Percentiles rank a stretch among this genome's conserved stretches.
phyloP scores from a whole-genome alignment of 768 basidiomycete species.

The Termitomyces sp. region DNA sequence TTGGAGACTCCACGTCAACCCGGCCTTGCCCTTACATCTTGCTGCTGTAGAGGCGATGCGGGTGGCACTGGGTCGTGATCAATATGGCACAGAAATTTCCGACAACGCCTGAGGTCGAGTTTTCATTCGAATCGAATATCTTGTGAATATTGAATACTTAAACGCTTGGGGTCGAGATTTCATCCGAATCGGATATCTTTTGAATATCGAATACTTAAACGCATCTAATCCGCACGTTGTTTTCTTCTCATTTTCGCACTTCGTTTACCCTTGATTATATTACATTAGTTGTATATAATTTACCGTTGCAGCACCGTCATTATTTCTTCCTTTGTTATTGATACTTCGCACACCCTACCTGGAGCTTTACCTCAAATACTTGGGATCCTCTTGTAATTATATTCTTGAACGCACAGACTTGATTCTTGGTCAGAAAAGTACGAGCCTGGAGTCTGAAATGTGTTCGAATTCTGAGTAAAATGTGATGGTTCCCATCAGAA shows the following conservation, averaged over 20 bases:
- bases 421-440: too few relatives aligned
- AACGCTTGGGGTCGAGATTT: not conserved
- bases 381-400: slow-evolving; percentile 1
- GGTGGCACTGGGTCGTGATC: slow-evolving; percentile 31
- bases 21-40: slow-evolving; percentile 66
- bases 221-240: not conserved
- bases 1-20: slow-evolving; percentile 44
- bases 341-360: not conserved
- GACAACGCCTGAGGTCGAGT: not conserved
- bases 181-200: not conserved
- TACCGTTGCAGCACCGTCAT: not conserved
- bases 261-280: not conserved
- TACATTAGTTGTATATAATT: not conserved
- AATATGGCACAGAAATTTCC: slow-evolving; percentile 6
- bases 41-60: slow-evolving; percentile 65
- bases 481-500: not conserved
- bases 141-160: not conserved
- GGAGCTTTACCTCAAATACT: not conserved
- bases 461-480: too few relatives aligned
- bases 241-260: not conserved
- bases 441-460: too few relatives aligned
- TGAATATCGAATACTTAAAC: not conserved
- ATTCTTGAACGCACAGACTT: not conserved
- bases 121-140: not conserved
- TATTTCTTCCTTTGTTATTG: not conserved